phyloP scores from a whole-genome alignment of 345 rosid genomes.

The Litchi chinensis region DNA sequence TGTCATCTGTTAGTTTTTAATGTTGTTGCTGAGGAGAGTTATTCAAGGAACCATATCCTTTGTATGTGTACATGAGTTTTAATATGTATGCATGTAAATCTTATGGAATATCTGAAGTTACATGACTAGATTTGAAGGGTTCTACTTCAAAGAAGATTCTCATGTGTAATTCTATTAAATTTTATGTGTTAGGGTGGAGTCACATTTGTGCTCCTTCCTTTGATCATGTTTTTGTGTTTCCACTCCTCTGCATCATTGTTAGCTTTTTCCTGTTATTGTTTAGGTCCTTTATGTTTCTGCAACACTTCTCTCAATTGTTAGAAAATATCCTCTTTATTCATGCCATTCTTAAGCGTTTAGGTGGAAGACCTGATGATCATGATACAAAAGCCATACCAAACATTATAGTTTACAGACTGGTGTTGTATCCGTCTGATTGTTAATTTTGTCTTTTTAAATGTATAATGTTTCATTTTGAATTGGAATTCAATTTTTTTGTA shows the following conservation, averaged over 20 bases:
- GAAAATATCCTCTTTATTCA: not conserved
- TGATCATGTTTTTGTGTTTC: not conserved
- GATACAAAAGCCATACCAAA: not conserved
- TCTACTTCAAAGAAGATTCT: too few species aligned
- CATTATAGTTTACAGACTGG: not conserved
- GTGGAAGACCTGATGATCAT: not conserved
- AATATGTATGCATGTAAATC: constrained; percentile 1
- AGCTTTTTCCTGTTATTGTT: not conserved
- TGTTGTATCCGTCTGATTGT: constrained; percentile 1
- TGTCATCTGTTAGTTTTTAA: not conserved
- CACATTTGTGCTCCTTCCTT: not conserved
- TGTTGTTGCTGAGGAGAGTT: not conserved
- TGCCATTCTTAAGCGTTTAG: not conserved
- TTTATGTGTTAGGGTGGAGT: not conserved
- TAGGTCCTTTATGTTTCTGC: not conserved
- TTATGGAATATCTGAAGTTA: constrained; percentile 13
- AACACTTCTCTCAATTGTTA: not conserved
- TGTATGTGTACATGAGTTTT: not conserved
- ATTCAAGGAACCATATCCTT: not conserved
- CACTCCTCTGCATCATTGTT: not conserved
- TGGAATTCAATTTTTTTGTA: constrained; percentile 27
- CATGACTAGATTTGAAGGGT: not conserved
- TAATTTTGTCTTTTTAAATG: constrained; percentile 13
- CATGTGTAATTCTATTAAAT: not conserved
- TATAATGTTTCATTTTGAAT: not conserved